Percentiles rank a stretch among this genome's conserved stretches.
phyloP scores from a whole-genome alignment of 192 early-diverging fungal genomes.

The Rhizophagus sp. region DNA sequence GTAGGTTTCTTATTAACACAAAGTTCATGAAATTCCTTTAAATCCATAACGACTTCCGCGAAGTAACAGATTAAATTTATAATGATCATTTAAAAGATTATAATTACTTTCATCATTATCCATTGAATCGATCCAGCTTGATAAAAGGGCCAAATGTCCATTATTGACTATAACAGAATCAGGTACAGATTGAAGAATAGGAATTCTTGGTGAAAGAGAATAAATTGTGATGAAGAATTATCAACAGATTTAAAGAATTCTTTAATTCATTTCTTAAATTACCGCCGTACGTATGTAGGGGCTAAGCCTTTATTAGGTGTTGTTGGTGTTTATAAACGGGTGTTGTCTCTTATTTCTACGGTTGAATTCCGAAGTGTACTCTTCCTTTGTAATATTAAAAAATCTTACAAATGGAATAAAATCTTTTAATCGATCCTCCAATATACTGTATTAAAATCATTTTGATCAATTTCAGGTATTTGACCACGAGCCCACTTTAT shows the following conservation, averaged over 20 bases:
- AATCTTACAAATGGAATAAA: slow-evolving; percentile 15
- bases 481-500: not conserved
- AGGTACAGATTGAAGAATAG: not conserved
- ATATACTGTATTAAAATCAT: not conserved
- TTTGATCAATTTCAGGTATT: not conserved
- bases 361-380: not conserved
- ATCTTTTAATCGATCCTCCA: not conserved
- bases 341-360: no score
- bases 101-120: not conserved
- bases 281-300: no score
- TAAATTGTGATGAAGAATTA: not conserved
- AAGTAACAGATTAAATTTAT: not conserved
- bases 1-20: not conserved
- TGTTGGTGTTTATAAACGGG: no score
- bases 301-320: no score
- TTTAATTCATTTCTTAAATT: not conserved
- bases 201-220: not conserved
- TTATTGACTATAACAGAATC: not conserved
- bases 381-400: not conserved
- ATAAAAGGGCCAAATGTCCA: not conserved
- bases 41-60: not conserved
- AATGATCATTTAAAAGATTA: not conserved
- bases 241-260: not conserved
- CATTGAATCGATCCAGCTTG: slow-evolving; percentile 14
- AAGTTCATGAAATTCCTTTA: not conserved